These are phyloP conservation scores for Fusarium sp. DNA, from an alignment of 2,329 filamentous ascomycete genomes.

Conservation along the genomic window DNA sequence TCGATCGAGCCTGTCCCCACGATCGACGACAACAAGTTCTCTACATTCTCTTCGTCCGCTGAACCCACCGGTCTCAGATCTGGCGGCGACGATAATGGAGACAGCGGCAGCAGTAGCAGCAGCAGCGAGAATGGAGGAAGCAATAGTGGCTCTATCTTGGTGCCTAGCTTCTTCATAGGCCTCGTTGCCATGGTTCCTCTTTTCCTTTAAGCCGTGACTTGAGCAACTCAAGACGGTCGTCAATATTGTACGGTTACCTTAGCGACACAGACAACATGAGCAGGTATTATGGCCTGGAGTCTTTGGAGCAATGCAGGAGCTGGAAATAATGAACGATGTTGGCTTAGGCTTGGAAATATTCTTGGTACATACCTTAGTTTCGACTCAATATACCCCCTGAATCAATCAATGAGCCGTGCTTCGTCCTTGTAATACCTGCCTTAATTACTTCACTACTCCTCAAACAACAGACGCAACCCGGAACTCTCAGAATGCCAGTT, in stretches of 20 bases:
- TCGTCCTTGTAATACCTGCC: not conserved
- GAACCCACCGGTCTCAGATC: constrained; percentile 24
- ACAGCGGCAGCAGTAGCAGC: constrained; percentile 6
- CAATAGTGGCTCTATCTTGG: constrained; percentile 25
- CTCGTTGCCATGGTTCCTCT: constrained; percentile 42
- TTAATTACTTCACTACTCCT: not conserved
- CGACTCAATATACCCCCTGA: constrained; percentile 19
- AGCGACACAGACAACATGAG: too few species aligned
- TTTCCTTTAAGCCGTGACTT: constrained; percentile 33
- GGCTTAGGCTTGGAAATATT: not conserved
- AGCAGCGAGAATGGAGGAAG: not conserved
- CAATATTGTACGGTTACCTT: not conserved
- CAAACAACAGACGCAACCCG: not conserved
- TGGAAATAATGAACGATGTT: constrained; percentile 23
- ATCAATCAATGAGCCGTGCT: not conserved
- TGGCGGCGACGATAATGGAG: constrained; percentile 23
- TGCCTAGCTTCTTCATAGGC: constrained; percentile 38
- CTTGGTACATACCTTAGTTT: not conserved
- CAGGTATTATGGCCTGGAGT: not conserved
- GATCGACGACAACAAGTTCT: not conserved
- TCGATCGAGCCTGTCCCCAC: constrained; percentile 29
- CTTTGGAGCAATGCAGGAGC: not conserved
- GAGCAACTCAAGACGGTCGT: not conserved
- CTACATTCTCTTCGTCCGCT: constrained; percentile 8
- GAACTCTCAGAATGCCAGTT: not conserved